phyloP scores from a whole-genome alignment of 2,329 filamentous ascomycete species.

The Aspergillus quadricinctus region DNA sequence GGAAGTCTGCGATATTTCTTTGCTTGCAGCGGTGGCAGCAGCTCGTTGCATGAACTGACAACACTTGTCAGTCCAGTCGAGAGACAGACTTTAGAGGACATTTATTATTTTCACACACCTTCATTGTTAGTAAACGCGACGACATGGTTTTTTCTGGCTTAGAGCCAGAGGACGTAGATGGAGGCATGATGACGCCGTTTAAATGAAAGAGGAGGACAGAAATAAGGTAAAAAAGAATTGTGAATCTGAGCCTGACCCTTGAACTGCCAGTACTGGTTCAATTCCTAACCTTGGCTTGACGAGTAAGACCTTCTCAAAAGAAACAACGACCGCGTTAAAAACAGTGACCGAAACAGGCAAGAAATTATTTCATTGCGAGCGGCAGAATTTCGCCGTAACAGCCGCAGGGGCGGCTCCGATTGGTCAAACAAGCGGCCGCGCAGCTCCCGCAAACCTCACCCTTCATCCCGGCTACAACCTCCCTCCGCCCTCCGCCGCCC shows the following conservation, averaged over 20 bases:
- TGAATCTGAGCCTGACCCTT: neutral
- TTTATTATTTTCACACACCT: conserved; percentile 42
- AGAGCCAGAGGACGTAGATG: conserved; percentile 45
- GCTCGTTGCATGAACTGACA: conserved; percentile 83
- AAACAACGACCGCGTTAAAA: conserved; percentile 6
- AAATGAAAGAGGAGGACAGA: neutral
- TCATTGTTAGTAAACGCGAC: conserved; percentile 85
- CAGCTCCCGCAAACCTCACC: conserved; percentile 32
- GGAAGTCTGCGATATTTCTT: conserved; percentile 39
- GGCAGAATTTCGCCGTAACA: conserved; percentile 18
- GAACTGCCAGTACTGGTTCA: neutral
- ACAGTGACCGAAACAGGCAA: conserved; percentile 9
- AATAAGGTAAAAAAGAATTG: conserved; percentile 4
- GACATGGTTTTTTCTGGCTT: conserved; percentile 70
- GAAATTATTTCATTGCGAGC: conserved; percentile 9
- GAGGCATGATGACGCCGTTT: conserved; percentile 23
- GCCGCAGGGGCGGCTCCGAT: conserved; percentile 17
- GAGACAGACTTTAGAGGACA: conserved; percentile 1
- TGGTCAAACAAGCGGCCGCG: conserved; percentile 16
- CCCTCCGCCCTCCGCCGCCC: conserved; percentile 14
- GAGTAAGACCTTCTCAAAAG: neutral
- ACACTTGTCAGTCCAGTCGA: conserved; percentile 4
- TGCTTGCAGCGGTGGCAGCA: conserved; percentile 53
- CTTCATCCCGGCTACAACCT: conserved; percentile 13
- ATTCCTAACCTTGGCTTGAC: neutral